phyloP scores from a whole-genome alignment of 2,329 filamentous ascomycete species.

The Neofusicoccum umdonicola region DNA sequence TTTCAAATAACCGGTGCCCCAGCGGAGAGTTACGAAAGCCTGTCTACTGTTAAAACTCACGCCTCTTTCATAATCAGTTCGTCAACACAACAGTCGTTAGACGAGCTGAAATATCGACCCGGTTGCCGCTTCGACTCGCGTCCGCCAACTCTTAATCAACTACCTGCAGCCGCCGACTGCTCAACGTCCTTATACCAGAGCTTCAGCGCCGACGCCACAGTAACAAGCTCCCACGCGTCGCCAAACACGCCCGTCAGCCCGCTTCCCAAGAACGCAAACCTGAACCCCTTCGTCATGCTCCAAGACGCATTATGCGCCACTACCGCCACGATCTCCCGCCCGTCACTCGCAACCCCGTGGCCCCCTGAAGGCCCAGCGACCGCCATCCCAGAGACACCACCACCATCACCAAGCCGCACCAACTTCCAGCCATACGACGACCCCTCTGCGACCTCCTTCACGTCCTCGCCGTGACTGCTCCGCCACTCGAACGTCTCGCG shows the following conservation, averaged over 20 bases:
- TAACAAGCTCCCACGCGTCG: neutral
- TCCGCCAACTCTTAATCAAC: neutral
- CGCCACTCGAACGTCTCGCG: constrained; percentile 1
- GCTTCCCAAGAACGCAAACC: neutral
- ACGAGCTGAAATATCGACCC: neutral
- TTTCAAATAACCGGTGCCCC: too few species aligned
- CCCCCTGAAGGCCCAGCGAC: neutral
- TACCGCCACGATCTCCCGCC: neutral
- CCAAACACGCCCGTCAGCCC: neutral
- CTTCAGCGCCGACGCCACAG: neutral
- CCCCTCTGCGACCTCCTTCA: neutral
- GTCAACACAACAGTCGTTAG: neutral
- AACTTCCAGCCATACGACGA: constrained; percentile 1
- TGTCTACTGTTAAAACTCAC: too few species aligned
- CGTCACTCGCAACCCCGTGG: neutral
- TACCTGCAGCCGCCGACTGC: neutral
- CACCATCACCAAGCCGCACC: neutral
- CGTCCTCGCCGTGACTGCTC: neutral
- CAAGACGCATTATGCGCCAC: neutral
- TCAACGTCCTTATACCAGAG: neutral
- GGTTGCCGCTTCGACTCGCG: neutral
- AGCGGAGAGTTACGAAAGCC: too few species aligned
- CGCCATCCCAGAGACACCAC: neutral
- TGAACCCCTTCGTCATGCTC: neutral
- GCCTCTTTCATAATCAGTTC: neutral